Evolutionary conservation across 148 eudicot species (phyloP), one percentile per base, ranked within the genome.

Genomic region (Polygonum maritimum): DNA sequence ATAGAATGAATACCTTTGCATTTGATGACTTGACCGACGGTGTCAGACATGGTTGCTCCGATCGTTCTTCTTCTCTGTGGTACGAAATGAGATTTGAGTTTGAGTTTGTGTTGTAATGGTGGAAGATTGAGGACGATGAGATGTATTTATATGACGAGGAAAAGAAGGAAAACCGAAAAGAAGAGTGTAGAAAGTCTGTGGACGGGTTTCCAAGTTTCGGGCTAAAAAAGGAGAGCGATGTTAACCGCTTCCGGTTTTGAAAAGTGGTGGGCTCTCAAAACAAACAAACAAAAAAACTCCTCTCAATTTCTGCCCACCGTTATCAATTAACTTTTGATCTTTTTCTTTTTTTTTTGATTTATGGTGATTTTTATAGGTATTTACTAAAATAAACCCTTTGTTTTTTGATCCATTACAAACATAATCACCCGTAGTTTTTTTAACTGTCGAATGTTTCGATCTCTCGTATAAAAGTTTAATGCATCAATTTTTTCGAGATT

Each of bases 21-120:
- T 35, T 63, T 63, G 70, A 63, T 63, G 70, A 63, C 70, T 63
- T 63, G 70, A 63, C 40, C 70, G 38, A 5, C 70, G 5, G 70
- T 63, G 5, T 4, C 18, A 63, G 40, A 63, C 70, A 63, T 63
- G 70, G 15, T 63, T 35, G 70, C 21, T 57, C 22, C 9, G 65
- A 33, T 63, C 2, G 13, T 63, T 57, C 13, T 57, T 63, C n/a
- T 63, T 63, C 4, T 63, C 70, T 13, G 0, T 33, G 7, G 11
- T 54, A 5, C 11, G 33, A 19, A 19, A 21, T 57, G n/a, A 18
- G 4, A 22, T n/a, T 54, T 52, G 57, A 16, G 60, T n/a, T 54
- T 52, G 57, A 16, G 57, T 52, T 52, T 54, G 19, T 7, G 18
- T 60, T 22, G 35, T 22, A 60, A 60, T 22, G 38, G 67, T 26